Base-by-base conservation (phyloP, 495 filamentous ascomycete species). In the Penicillium lividum region DNA sequence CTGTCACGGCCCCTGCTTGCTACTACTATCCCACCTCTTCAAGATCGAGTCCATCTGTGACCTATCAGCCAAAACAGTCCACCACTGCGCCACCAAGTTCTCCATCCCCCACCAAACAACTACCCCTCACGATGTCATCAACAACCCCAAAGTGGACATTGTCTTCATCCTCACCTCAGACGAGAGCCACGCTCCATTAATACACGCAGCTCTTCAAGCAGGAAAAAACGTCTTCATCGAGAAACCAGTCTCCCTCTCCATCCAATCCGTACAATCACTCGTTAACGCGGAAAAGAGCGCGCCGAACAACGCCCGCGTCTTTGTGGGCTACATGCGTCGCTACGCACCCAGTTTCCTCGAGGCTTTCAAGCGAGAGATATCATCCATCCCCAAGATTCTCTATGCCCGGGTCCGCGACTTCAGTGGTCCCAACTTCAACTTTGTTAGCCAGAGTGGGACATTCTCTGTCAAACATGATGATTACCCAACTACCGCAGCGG, bases 291-390 rank as follows among this genome's bases (percentile, higher is more conserved):
- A 80, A 54, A 57, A 65, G 38, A 58, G 60, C 16, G 62, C 75
- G 4, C 57, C 70, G 15, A 59, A 58, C 3, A 56, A 56, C 18
- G 63, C 63, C 38, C 70, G 60, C 18, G 73, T 83, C 8, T 78
- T 83, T 53, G 78, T 83, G 5, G 81, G 78, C 1, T 79, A 78
- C 50, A 81, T 81, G 78, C 63, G 80, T 6, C 68, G 81, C n/a
- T 83, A 80, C 61, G 78, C 80, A 8, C 59, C 77, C 0, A 61
- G 67, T 16, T 82, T 79, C 57, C 43, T 73, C 3, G 64, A 74
- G 11, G 70, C 79, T 4, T 65, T 79, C 29, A 68, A 74, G 54
- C 53, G 60, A 25, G 74, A 80, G 58, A 63, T 83, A 25, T 68
- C 67, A 0, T 57, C 59, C 0, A 70, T 75, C 18, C 61, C 60